Evolutionary conservation across 305 asterid genomes (phyloP), one percentile per base, ranked within the genome.

Genomic region (Striga hermonthica): DNA sequence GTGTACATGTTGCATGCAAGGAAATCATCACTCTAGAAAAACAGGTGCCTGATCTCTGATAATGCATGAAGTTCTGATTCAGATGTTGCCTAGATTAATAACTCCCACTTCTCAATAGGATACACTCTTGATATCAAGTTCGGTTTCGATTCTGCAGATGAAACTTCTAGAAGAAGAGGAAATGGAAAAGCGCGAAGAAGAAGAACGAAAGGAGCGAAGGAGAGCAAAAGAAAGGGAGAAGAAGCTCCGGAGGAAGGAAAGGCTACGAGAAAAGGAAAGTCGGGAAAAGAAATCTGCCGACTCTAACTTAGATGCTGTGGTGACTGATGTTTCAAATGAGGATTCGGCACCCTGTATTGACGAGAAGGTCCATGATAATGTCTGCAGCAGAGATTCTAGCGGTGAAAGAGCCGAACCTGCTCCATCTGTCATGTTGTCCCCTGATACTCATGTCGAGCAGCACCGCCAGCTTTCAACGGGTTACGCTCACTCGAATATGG

Each of bases 131-230:
- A 83, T 73, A 59, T 64, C 60, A 60, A 41, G 52, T 69, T 71
- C 54, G 58, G 70, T 70, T 76, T 66, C 62, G 67, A 60, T 75
- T 74, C 57, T 65, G 66, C 79, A 94, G 99, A 81, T 70, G 85
- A 91, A 91, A 79, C 99, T 94, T 73, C 95, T 94, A 64, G 98
- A 94, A 78, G 99, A 94, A 83, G 99, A 91, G 78, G 99, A 91
- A 82, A 94, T 81, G 78, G 99, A 94, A 76, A 82, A 82, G 56
- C 86, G 80, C 13, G 77, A 79, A 65, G 84, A 82, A 71, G 86
- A 82, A 76, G 80, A 72, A 65, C 95, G 97, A 67, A 87, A 82
- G 84, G 99, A 91, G 72, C 90, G 97, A 52, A 83, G 83, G 78
- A 85, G 90, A 75, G 74, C 81, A 64, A 94, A 94, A 83, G 99